These are phyloP conservation scores for Dimocarpus longan DNA, from an alignment of 345 rosid genomes.

Conservation along the genomic window DNA sequence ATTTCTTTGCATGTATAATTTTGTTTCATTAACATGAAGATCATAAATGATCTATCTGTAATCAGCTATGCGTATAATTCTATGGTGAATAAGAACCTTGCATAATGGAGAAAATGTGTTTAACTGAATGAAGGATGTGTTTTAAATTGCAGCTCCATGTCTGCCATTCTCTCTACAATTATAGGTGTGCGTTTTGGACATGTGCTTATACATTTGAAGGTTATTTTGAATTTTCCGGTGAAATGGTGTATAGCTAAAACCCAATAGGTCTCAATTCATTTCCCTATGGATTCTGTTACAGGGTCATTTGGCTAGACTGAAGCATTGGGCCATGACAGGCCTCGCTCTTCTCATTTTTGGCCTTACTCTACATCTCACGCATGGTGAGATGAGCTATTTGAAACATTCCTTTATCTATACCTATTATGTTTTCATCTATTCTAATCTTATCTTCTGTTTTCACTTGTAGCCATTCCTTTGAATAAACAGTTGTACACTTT, in stretches of 20 bases:
- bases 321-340: slow-evolving; percentile 75
- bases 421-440: not conserved
- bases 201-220: slow-evolving; percentile 72
- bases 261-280: slow-evolving; percentile 10
- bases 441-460: slow-evolving; percentile 8
- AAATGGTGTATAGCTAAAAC: not conserved
- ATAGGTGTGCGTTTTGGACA: slow-evolving; percentile 89
- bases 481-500: slow-evolving; percentile 82
- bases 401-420: not conserved
- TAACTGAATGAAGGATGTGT: not conserved
- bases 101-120: not conserved
- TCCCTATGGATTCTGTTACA: slow-evolving; percentile 28
- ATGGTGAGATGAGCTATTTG: slow-evolving; percentile 50
- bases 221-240: slow-evolving; percentile 16
- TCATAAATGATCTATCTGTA: not conserved
- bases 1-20: not conserved
- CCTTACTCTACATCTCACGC: slow-evolving; percentile 61
- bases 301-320: slow-evolving; percentile 67
- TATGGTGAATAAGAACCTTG: not conserved
- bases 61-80: not conserved
- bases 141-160: slow-evolving; percentile 65
- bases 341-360: slow-evolving; percentile 58
- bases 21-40: not conserved
- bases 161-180: slow-evolving; percentile 75
- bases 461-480: slow-evolving; percentile 67